These are phyloP conservation scores for Periglandula ipomoeae DNA, from an alignment of 2,329 filamentous ascomycete species.

Conservation along the genomic window DNA sequence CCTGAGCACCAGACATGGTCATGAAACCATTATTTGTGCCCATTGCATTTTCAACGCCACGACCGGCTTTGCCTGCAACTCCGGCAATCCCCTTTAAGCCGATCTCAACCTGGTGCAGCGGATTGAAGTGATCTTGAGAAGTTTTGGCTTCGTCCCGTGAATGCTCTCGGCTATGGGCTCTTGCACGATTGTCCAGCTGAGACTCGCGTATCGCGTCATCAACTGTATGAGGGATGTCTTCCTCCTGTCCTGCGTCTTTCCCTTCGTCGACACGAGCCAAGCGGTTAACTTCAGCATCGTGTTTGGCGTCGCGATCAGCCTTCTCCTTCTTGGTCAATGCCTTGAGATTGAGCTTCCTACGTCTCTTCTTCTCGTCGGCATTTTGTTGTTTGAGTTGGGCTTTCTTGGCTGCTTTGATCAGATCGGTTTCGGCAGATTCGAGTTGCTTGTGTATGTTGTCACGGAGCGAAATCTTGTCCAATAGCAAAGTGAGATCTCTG, in stretches of 20 bases:
- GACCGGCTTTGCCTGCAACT: constrained; percentile 34
- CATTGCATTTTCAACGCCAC: constrained; percentile 42
- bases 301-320: constrained; percentile 33
- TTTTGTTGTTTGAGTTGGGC: constrained; percentile 61
- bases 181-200: constrained; percentile 9
- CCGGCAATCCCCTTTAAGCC: constrained; percentile 37
- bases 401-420: constrained; percentile 73
- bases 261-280: constrained; percentile 42
- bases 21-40: constrained; percentile 48
- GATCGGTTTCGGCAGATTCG: constrained; percentile 73
- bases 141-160: constrained; percentile 8
- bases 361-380: constrained; percentile 55
- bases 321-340: constrained; percentile 42
- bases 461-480: constrained; percentile 73
- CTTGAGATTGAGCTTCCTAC: constrained; percentile 41
- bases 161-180: background rate
- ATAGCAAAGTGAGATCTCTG: constrained; percentile 71
- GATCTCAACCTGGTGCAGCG: constrained; percentile 37
- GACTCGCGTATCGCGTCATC: constrained; percentile 35
- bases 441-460: constrained; percentile 62
- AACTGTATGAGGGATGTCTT: constrained; percentile 43
- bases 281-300: constrained; percentile 40
- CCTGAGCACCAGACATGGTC: constrained; percentile 18
- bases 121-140: constrained; percentile 16
- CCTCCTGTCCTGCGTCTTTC: constrained; percentile 41